Conservation (phyloP, 345 rosid genomes). For the Bruguiera gymnorhiza region DNA sequence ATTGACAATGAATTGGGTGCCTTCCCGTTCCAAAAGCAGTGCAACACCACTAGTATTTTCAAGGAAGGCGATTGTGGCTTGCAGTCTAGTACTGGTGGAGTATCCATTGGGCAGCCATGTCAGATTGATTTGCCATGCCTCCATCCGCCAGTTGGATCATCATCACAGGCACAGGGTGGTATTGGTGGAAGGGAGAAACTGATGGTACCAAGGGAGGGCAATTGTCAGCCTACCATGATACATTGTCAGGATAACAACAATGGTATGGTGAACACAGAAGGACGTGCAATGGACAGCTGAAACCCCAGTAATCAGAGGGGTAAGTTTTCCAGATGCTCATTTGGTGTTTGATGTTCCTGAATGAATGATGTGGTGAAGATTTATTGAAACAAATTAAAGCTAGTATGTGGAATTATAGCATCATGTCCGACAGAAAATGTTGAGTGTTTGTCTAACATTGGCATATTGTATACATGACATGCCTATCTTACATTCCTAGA, state of each 20-base stretch:
- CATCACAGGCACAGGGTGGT: constrained; percentile 19
- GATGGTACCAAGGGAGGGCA: constrained; percentile 30
- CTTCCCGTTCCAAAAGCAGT: constrained; percentile 43
- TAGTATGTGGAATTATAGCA: neutral
- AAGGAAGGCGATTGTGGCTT: constrained; percentile 39
- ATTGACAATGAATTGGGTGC: constrained; percentile 50
- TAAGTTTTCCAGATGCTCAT: too few relatives aligned
- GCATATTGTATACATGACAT: neutral
- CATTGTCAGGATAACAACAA: constrained; percentile 29
- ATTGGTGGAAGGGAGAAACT: constrained; percentile 32
- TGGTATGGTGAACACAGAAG: constrained; percentile 14
- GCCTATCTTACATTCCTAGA: neutral
- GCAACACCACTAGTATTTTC: constrained; percentile 19
- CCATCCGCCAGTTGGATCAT: constrained; percentile 25
- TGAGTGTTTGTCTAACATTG: neutral
- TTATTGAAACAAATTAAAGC: neutral
- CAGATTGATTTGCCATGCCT: constrained; percentile 33
- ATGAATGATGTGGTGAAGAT: neutral
- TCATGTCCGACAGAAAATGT: neutral
- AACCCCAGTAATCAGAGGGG: constrained; percentile 8
- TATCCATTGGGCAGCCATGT: constrained; percentile 14
- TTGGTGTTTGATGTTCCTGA: neutral
- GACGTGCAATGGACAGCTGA: constrained; percentile 14
- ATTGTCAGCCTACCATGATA: constrained; percentile 26
- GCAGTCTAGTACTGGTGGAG: constrained; percentile 16